Conservation (phyloP, 1,284 basidiomycete genomes). For the Ustilago lituana region DNA sequence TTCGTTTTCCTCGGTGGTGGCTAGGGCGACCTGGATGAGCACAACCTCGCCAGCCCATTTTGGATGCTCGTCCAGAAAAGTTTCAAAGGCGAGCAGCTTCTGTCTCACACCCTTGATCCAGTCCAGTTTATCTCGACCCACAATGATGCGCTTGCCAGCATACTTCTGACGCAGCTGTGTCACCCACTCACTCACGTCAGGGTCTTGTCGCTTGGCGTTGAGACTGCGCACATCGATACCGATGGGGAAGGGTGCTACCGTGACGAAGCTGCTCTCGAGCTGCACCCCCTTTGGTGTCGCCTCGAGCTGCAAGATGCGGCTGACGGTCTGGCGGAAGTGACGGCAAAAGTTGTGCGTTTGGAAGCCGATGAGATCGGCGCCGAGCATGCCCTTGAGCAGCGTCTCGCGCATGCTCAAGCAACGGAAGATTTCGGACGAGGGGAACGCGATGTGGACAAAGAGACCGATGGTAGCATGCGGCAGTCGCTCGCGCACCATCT, state of each 20-base stretch:
- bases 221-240: constrained; percentile 82
- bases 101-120: constrained; percentile 84
- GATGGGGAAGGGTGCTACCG: constrained; percentile 87
- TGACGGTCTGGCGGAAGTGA: constrained; percentile 76
- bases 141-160: constrained; percentile 82
- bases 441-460: constrained; percentile 89
- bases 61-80: constrained; percentile 81
- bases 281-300: constrained; percentile 85
- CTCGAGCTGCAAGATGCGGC: constrained; percentile 81
- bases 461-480: constrained; percentile 81
- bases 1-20: constrained; percentile 81
- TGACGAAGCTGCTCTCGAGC: constrained; percentile 73
- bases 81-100: constrained; percentile 83
- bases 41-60: constrained; percentile 82
- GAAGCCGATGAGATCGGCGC: constrained; percentile 79
- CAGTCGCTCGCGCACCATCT: constrained; percentile 75
- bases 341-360: constrained; percentile 77
- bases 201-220: constrained; percentile 77
- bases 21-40: constrained; percentile 84
- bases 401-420: constrained; percentile 74
- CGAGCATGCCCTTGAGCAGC: constrained; percentile 79
- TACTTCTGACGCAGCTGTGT: constrained; percentile 80
- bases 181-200: constrained; percentile 84
- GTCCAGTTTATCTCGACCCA: constrained; percentile 87
- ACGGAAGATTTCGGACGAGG: constrained; percentile 85